These are phyloP conservation scores for Globisporangium acanthophoron DNA, from an alignment of 352 stramenopile species.

Conservation along the genomic window DNA sequence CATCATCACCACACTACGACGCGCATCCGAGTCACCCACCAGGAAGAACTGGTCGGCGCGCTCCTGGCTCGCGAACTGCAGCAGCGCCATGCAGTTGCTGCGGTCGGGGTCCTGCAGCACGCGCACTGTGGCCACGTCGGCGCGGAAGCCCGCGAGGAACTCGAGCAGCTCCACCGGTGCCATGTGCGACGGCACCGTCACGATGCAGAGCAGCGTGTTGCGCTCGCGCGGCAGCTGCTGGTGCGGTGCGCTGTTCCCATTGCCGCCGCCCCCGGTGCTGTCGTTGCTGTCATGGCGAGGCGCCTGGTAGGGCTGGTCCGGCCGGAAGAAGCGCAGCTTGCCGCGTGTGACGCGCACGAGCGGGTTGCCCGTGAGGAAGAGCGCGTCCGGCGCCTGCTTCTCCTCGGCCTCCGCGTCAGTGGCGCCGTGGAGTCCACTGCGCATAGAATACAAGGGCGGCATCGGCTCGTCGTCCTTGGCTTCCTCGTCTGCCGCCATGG, in stretches of 20 bases:
- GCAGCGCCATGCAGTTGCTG: slow-evolving; percentile 81
- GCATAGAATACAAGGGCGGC: neutral
- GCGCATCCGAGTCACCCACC: slow-evolving; percentile 11
- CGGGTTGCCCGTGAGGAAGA: slow-evolving; percentile 74
- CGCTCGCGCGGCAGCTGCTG: slow-evolving; percentile 56
- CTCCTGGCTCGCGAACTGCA: slow-evolving; percentile 78
- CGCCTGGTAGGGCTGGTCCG: slow-evolving; percentile 44
- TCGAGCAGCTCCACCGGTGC: slow-evolving; percentile 81
- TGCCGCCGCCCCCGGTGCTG: neutral
- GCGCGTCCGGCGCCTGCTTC: slow-evolving; percentile 27
- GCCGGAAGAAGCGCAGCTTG: slow-evolving; percentile 79
- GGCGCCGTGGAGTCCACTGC: neutral
- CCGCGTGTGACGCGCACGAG: slow-evolving; percentile 72
- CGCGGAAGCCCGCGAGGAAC: slow-evolving; percentile 70
- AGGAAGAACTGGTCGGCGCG: slow-evolving; percentile 79
- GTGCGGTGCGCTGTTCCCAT: slow-evolving; percentile 4
- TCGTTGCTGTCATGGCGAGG: neutral
- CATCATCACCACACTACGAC: too few species aligned
- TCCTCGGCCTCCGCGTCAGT: slow-evolving; percentile 10
- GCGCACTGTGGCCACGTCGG: slow-evolving; percentile 69
- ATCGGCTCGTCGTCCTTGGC: slow-evolving; percentile 24
- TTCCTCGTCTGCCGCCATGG: slow-evolving; percentile 16
- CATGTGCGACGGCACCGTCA: slow-evolving; percentile 83
- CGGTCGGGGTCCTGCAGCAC: slow-evolving; percentile 78
- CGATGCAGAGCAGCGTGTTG: slow-evolving; percentile 75